Evolutionary conservation across 2,329 filamentous ascomycete species (phyloP).

Genomic region (Talaromyces verruculosus): DNA sequence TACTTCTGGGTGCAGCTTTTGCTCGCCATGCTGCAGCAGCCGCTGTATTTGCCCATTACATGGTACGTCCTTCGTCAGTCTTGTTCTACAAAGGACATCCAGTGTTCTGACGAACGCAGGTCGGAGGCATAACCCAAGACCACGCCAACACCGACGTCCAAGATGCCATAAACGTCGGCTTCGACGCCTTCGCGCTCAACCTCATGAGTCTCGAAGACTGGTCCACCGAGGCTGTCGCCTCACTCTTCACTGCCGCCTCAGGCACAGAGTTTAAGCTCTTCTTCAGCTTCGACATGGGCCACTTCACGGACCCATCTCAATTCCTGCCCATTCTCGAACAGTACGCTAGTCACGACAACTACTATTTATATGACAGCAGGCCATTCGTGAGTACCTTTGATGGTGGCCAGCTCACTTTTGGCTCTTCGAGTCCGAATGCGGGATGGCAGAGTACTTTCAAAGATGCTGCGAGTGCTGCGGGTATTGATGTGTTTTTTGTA

Average conservation of each 20-base stretch:
- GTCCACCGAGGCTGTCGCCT: constrained; percentile 30
- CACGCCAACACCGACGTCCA: constrained; percentile 26
- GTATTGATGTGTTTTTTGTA: constrained; percentile 33
- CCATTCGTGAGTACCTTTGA: constrained; percentile 38
- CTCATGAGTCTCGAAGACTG: constrained; percentile 29
- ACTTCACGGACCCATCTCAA: constrained; percentile 28
- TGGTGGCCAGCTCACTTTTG: constrained; percentile 29
- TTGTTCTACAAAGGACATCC: not conserved
- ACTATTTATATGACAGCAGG: constrained; percentile 31
- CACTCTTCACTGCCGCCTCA: constrained; percentile 35
- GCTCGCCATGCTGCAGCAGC: constrained; percentile 11
- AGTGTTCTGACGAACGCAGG: too few species aligned
- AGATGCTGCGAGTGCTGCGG: constrained; percentile 29
- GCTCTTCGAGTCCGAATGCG: constrained; percentile 25
- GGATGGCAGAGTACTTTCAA: constrained; percentile 22
- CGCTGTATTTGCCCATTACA: constrained; percentile 22
- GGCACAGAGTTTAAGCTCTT: constrained; percentile 35
- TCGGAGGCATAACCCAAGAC: constrained; percentile 22
- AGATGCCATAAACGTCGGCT: constrained; percentile 31
- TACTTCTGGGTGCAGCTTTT: constrained; percentile 8
- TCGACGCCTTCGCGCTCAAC: constrained; percentile 40
- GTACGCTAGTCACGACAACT: constrained; percentile 28
- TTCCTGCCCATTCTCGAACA: constrained; percentile 31
- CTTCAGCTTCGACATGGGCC: constrained; percentile 40
- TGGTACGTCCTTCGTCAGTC: constrained; percentile 11